These are phyloP conservation scores for Chaetothyriales sp. DNA, from an alignment of 2,329 filamentous ascomycete genomes.

Conservation along the genomic window DNA sequence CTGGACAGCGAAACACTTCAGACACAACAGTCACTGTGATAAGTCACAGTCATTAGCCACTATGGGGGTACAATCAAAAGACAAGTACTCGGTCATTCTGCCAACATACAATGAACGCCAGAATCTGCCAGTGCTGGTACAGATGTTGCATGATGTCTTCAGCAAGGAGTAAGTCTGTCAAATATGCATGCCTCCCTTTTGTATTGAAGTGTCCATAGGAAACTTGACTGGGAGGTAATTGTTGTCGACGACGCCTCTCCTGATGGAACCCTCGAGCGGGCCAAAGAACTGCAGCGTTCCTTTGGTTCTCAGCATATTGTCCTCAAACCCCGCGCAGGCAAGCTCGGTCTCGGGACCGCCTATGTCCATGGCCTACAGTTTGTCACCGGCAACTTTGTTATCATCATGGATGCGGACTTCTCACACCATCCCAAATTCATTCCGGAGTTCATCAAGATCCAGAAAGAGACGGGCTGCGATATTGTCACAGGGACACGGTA, in stretches of 20 bases:
- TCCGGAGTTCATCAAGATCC: conserved; percentile 73
- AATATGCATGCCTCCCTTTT: neutral
- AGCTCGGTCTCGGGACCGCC: conserved; percentile 90
- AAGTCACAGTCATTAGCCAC: conserved; percentile 7
- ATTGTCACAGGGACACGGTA: conserved; percentile 96
- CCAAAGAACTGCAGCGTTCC: conserved; percentile 73
- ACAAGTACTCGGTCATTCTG: conserved; percentile 95
- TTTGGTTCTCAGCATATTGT: conserved; percentile 63
- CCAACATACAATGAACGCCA: conserved; percentile 97
- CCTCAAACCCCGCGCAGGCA: conserved; percentile 78
- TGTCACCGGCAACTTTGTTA: conserved; percentile 80
- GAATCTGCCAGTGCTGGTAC: conserved; percentile 91
- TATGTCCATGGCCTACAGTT: conserved; percentile 92
- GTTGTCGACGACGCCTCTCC: conserved; percentile 97
- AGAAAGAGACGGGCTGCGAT: conserved; percentile 67
- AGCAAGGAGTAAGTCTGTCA: conserved; percentile 57
- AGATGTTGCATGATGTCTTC: conserved; percentile 86
- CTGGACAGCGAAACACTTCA: neutral
- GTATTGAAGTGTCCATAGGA: conserved; percentile 36
- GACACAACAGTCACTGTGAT: neutral
- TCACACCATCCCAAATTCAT: conserved; percentile 99
- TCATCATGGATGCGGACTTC: conserved; percentile 99
- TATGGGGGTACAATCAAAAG: conserved; percentile 27
- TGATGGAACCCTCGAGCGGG: conserved; percentile 84
- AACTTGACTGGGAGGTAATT: conserved; percentile 91